phyloP scores from a whole-genome alignment of 495 filamentous ascomycete genomes.

The Barbatosphaeria neglecta region DNA sequence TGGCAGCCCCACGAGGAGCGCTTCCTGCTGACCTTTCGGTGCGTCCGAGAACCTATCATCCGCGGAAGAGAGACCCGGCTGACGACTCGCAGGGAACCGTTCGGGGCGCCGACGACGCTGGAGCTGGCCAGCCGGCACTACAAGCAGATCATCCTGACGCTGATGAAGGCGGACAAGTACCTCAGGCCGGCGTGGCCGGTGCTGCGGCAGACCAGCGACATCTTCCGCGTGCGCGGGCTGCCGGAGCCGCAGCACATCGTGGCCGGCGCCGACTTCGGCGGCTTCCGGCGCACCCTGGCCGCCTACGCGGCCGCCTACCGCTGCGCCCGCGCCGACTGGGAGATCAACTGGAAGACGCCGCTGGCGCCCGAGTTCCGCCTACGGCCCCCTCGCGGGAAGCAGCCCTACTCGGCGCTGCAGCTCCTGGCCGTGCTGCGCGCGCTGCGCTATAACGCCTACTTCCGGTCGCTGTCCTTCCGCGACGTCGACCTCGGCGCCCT shows the following conservation, averaged over 20 bases:
- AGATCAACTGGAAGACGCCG: slow-evolving; percentile 62
- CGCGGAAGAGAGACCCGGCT: slow-evolving; percentile 6
- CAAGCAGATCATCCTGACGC: slow-evolving; percentile 60
- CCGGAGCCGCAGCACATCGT: slow-evolving; percentile 36
- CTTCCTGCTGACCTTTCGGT: slow-evolving; percentile 77
- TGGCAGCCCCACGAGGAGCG: slow-evolving; percentile 58
- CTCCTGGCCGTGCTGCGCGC: slow-evolving; percentile 77
- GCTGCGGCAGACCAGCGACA: slow-evolving; percentile 52
- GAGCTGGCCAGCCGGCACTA: slow-evolving; percentile 72
- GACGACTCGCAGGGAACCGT: slow-evolving; percentile 43
- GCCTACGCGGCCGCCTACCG: slow-evolving; percentile 76
- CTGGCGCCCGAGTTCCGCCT: slow-evolving; percentile 77
- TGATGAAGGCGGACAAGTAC: slow-evolving; percentile 63
- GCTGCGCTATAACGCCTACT: slow-evolving; percentile 84
- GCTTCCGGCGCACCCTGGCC: slow-evolving; percentile 70
- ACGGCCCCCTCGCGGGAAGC: slow-evolving; percentile 52
- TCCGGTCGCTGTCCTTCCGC: slow-evolving; percentile 72
- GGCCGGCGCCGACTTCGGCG: slow-evolving; percentile 62
- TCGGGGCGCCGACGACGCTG: slow-evolving; percentile 49
- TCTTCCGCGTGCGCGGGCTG: slow-evolving; percentile 54
- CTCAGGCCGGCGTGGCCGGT: slow-evolving; percentile 77
- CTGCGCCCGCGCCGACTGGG: slow-evolving; percentile 65
- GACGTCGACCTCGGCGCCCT: slow-evolving; percentile 49
- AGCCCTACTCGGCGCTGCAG: slow-evolving; percentile 59
- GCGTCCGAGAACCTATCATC: slow-evolving; percentile 9